Conservation (phyloP, 2,329 filamentous ascomycete genomes). For the Penicillium sp. region DNA sequence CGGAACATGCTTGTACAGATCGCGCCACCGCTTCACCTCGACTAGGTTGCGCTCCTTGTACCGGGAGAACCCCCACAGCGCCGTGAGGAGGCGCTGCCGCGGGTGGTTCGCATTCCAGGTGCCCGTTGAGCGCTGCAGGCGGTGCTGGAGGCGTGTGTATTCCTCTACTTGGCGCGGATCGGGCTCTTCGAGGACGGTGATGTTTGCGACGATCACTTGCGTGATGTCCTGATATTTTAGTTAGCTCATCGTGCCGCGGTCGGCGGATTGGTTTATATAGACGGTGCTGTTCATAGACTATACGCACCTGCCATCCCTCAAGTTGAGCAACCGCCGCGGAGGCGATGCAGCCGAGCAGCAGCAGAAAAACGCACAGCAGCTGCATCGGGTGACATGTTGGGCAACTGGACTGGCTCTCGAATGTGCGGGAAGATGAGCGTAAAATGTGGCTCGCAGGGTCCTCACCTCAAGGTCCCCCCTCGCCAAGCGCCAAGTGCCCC, state of each 20-base stretch:
- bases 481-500: conserved; percentile 22
- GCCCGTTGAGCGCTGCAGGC: conserved; percentile 21
- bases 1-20: conserved; percentile 28
- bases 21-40: conserved; percentile 28
- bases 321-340: not conserved
- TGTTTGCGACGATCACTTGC: conserved; percentile 21
- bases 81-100: conserved; percentile 33
- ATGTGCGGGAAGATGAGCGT: not conserved
- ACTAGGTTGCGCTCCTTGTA: conserved; percentile 28
- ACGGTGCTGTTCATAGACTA: not conserved
- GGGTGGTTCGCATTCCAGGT: conserved; percentile 30
- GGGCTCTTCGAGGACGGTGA: conserved; percentile 10
- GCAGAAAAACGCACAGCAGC: not conserved
- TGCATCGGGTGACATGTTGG: not conserved
- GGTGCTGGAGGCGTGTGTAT: conserved; percentile 22
- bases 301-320: not conserved
- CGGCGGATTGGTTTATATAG: no score
- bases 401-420: no score
- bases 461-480: conserved; percentile 30
- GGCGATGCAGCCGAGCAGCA: not conserved
- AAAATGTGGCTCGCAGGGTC: not conserved
- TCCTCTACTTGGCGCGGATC: conserved; percentile 17
- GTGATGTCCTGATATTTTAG: conserved; percentile 10
- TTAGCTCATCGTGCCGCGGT: not conserved
- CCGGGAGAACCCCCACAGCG: conserved; percentile 31